Base-by-base conservation (phyloP, 495 filamentous ascomycete species). In the Halenospora varia region DNA sequence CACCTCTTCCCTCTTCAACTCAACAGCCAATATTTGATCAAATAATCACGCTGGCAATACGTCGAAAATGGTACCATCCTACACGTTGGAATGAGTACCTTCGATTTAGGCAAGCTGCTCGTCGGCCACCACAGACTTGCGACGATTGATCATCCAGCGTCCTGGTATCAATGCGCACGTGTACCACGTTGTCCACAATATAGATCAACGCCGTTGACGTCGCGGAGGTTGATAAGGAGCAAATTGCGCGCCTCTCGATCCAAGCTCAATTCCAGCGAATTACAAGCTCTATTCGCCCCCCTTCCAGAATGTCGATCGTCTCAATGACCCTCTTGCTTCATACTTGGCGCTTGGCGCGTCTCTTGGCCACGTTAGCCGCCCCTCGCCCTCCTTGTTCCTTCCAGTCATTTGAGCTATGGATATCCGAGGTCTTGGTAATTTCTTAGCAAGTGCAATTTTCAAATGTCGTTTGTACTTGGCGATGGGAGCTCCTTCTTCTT, bases 401-500 rank as follows among this genome's bases (percentile, higher is more conserved):
- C 29, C 29, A 4, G 13, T 35, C 4, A 35, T 35, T 35, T 35
- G 6, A 4, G 6, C 13, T 35, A 35, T 35, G 29, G 29, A 13
- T 35, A 35, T 35, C 29, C 29, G 13, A 35, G 29, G 29, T 35
- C 29, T 35, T 35, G 13, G 29, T 35, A 35, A 13, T 6, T 4
- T 35, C 29, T 35, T 35, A 13, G 4, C 4, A 35, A 35, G 29
- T 35, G 29, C n/a, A 13, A 13, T 35, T 35, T 13, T 4, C 29
- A 35, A 35, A 4, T 4, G 29, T 13, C 29, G 29, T 35, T 35
- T 4, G 13, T 13, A 4, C 25, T 46, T 46, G 18, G 22, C 24
- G 15, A 47, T 15, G 23, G 29, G 11, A 48, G 8, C 15, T 9
- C 42, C 42, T 57, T 48, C 55, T 42, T 63, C 61, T 67, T 26